phyloP scores from a whole-genome alignment of 345 rosid species.

The Acer negundo region DNA sequence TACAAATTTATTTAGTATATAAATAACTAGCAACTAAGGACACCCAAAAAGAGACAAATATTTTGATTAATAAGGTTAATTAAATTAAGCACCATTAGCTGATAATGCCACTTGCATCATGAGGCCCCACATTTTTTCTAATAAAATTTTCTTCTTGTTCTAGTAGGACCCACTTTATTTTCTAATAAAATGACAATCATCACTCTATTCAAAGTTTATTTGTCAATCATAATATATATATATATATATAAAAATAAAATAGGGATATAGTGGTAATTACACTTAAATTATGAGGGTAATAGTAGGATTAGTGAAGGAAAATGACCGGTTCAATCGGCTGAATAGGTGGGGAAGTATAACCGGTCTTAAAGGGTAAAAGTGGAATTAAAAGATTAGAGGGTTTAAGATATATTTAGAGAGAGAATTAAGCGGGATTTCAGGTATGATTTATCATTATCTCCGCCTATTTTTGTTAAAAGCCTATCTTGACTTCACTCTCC shows the following conservation, averaged over 20 bases:
- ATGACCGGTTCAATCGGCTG: slow-evolving; percentile 24
- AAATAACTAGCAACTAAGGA: background rate
- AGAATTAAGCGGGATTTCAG: slow-evolving; percentile 21
- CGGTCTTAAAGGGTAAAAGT: background rate
- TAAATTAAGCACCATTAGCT: background rate
- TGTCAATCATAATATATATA: background rate
- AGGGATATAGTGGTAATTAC: slow-evolving; percentile 10
- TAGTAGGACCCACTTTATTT: background rate
- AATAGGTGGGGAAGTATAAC: too few species aligned
- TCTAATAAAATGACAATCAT: too few species aligned
- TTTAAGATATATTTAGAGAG: slow-evolving; percentile 16
- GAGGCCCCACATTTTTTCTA: background rate
- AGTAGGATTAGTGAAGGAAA: background rate
- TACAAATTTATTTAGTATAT: background rate
- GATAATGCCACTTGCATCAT: slow-evolving; percentile 8
- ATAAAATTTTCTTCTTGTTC: background rate
- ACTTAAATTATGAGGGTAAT: background rate
- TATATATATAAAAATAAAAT: background rate
- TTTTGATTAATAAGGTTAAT: slow-evolving; percentile 1
- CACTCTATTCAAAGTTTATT: background rate
- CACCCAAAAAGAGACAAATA: background rate
- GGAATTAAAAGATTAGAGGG: background rate
- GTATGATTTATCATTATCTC: slow-evolving; percentile 24
- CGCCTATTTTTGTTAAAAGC: background rate
- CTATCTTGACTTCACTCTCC: background rate